Conservation (phyloP, 495 filamentous ascomycete genomes). For the Trichocladium uniseriatum region DNA sequence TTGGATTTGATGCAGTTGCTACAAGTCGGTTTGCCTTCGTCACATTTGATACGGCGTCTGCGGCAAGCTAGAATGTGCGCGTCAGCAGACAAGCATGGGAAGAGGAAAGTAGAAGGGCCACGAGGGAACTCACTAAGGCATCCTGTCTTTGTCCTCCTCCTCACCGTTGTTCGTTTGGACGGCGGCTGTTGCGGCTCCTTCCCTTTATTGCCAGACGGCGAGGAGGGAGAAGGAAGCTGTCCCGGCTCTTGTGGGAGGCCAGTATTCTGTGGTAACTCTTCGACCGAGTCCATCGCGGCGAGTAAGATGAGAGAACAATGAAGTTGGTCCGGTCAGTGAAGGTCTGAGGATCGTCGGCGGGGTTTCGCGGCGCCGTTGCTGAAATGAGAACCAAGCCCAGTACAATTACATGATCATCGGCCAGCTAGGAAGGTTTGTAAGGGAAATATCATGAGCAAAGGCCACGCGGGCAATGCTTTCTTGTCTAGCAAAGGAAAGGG, state of each 20-base stretch:
- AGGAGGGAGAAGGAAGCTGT: constrained; percentile 1
- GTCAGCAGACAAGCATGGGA: constrained; percentile 11
- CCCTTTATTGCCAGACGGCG: constrained; percentile 13
- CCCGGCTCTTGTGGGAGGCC: constrained; percentile 11
- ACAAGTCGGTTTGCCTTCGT: constrained; percentile 87
- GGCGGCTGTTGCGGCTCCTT: constrained; percentile 22
- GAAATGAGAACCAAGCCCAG: no score
- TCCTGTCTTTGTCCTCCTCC: constrained; percentile 91
- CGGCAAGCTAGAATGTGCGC: constrained; percentile 59
- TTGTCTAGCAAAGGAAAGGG: not conserved
- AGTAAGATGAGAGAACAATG: not conserved
- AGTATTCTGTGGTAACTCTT: not conserved
- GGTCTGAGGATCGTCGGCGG: no score
- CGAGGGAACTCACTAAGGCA: constrained; percentile 67
- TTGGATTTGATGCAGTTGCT: constrained; percentile 90
- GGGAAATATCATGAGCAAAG: not conserved
- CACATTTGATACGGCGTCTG: constrained; percentile 92
- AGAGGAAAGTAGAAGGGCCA: not conserved
- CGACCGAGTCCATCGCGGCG: not conserved
- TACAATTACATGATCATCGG: not conserved
- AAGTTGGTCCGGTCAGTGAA: no score
- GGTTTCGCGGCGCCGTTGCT: no score
- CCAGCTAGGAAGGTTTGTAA: not conserved
- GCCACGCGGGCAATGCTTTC: not conserved
- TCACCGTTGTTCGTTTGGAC: constrained; percentile 29